Evolutionary conservation across 139 green algal species (phyloP), one percentile per base, ranked within the genome.

Genomic region (Picochlorum sp.): DNA sequence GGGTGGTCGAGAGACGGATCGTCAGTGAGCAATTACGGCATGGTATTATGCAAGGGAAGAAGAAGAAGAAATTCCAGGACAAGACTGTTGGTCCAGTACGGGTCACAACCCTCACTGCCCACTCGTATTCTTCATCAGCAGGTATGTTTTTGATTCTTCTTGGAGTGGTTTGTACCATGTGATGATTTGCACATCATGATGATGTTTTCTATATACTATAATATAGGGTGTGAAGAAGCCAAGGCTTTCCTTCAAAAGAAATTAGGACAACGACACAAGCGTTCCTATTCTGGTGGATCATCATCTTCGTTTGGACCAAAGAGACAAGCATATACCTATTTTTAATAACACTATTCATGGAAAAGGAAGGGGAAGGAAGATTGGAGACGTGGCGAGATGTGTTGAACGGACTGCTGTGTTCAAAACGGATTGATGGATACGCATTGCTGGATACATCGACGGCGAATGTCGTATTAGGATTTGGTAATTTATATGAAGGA

Each of bases 11-110:
- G 23, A 10, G 23, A 28, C 58, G 58, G 10, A 57, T 65, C 7
- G 23, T 65, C 13, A 65, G 20, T n/a, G 26, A 65, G 58, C 58
- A 65, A 26, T 23, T 65, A 31, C 58, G 58, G 13, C 23, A 31
- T 7, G 47, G 34, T 20, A 54, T 54, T 54, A 21, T 26, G n/a
- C 16, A 54, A 54, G 47, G 16, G 15, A 54, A 54, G n/a, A 21
- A 54, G 47, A 54, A 54, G 47, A 21, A 21, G 18, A 54, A 24
- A 13, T 26, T 21, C 11, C 47, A 54, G 47, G 18, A 54, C 16
- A 21, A 26, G 47, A 54, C 47, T 18, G 11, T 21, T 21, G 47
- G 47, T 10, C 47, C 47, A 20, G 47, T 54, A 6, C 11, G 18
- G 7, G 47, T 54, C 47, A 54, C 6, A 21, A 21, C n/a, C 18